Base-by-base conservation (phyloP, 1,284 basidiomycete species). In the Heterobasidion irregulare region DNA sequence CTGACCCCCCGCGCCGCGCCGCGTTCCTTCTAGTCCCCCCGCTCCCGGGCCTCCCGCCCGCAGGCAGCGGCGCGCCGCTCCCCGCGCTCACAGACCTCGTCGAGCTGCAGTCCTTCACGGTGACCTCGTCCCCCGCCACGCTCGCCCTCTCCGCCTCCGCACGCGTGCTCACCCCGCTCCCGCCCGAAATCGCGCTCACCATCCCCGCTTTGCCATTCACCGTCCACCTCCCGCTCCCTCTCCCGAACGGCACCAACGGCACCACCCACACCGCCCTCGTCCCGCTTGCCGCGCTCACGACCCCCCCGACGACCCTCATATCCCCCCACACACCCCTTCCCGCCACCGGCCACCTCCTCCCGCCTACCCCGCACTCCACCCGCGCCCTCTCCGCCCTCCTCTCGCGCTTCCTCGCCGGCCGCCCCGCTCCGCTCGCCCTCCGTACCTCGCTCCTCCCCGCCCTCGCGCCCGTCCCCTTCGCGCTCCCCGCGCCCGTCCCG, bases 281-380 rank as follows among this genome's bases (percentile, higher is more conserved):
- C 45, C 72, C 78, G 0, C 68, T 89, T 6, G 83, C 80, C 34
- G 71, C 75, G 3, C 79, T 84, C 8, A 65, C 72, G 43, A 79
- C 80, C 2, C 64, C 72, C 7, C 78, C 84, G 1, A 83, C 86
- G 64, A 63, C 66, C 0, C 73, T 86, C 49, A 82, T 81, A 0
- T 79, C 82, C 60, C 86, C 86, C 7, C 89, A 89, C 64, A 76
- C 86, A 54, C 79, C 83, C 0, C 64, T 91, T 26, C 61, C 68
- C 33, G 68, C 89, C 44, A 66, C 70, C 9, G 89, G 88, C 32
- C 67, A 60, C n/a, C 75, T 88, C 16, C 73, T 87, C 35, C 78
- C 87, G 2, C 65, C 89, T 3, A 65, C 72, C 2, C 57, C 70
- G 26, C 60, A 73, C 26, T 66, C 78, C 16, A 72, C 79, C 0